phyloP scores from a whole-genome alignment of 257 asterid genomes.

The Verbena officinalis region DNA sequence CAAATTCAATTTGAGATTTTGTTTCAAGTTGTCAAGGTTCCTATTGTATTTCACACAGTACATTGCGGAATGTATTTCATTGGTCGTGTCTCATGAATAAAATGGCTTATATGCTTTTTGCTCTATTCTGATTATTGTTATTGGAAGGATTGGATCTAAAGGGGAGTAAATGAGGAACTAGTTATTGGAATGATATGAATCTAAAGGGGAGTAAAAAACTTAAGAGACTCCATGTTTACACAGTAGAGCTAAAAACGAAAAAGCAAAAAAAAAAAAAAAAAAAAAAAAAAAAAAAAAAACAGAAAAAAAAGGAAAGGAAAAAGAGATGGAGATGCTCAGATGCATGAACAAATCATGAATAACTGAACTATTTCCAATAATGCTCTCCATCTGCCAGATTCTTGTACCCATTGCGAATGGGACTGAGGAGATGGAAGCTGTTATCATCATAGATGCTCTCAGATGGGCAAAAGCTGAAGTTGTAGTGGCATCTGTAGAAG shows the following conservation, averaged over 20 bases:
- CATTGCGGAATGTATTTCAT: not conserved
- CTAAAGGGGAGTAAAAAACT: not conserved
- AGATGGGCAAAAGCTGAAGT: slow-evolving; percentile 89
- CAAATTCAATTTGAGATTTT: not conserved
- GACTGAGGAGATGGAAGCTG: slow-evolving; percentile 96
- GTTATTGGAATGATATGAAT: too few species aligned
- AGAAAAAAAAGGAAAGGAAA: not conserved
- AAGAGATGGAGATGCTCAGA: too few species aligned
- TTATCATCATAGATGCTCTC: slow-evolving; percentile 80
- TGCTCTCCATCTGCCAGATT: slow-evolving; percentile 47
- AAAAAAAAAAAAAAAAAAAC: not conserved
- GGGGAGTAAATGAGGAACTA: not conserved
- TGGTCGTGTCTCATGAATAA: not conserved
- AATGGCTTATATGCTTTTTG: not conserved
- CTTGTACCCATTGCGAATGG: slow-evolving; percentile 98
- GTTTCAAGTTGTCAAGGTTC: not conserved
- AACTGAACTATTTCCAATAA: not conserved
- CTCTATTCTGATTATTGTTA: slow-evolving; percentile 1
- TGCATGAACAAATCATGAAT: slow-evolving; percentile 8
- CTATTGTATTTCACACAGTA: not conserved
- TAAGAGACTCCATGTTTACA: not conserved
- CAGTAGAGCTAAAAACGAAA: not conserved
- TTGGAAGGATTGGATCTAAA: slow-evolving; percentile 2
- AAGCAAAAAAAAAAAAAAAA: not conserved
- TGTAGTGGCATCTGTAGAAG: slow-evolving; percentile 83